Base-by-base conservation (phyloP, 306 rosid genomes). In the Pterocarpus santalinus region DNA sequence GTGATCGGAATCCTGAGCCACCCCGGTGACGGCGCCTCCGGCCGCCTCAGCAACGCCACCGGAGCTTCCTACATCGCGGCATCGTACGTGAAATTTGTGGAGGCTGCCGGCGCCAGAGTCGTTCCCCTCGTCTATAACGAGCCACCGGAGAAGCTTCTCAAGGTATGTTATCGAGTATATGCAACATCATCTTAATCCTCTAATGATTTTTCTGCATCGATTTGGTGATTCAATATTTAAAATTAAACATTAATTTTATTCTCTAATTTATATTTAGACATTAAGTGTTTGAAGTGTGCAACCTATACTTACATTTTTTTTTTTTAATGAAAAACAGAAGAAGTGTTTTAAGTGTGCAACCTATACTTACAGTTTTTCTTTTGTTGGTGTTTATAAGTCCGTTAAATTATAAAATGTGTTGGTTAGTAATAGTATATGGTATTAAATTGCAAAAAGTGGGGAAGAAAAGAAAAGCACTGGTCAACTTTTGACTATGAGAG, bases 1-100 rank as follows among this genome's bases (percentile, higher is more conserved):
- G 90, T 94, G 64, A 94, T 94, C 86, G 98, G 98, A 6, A 94
- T 94, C 34, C 77, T 94, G 1, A 87, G 82, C 77, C 98, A 94
- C 28, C 98, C 98, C 39, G 97, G 98, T 11, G 97, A 94, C 53
- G 91, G 98, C 2, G 91, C 92, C 47, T 87, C 97, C 9, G 97
- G 94, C 1, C 84, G 94, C 13, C 87, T 90, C 70, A 87, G 75
- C 65, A 94, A 91, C 75, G 94, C 87, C 61, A 75, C 97, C 13
- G 73, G 44, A 11, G 89, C 83, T 30, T 92, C 97, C 15, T 85
- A 88, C 65, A 92, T 94, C 67, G 94, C 94, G 8, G 98, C 98
- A 11, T 94, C 98, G 4, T 94, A 94, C 61, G 98, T 94, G 22
- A 94, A 92, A 72, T 92, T 94, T 61, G 93, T 80, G 32, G 97